A percentile compares a stretch with the other conserved stretches of the same genome.
Evolutionary conservation across 176 grass and related monocot genomes (phyloP).

Genomic region (Eragrostis nindensis): DNA sequence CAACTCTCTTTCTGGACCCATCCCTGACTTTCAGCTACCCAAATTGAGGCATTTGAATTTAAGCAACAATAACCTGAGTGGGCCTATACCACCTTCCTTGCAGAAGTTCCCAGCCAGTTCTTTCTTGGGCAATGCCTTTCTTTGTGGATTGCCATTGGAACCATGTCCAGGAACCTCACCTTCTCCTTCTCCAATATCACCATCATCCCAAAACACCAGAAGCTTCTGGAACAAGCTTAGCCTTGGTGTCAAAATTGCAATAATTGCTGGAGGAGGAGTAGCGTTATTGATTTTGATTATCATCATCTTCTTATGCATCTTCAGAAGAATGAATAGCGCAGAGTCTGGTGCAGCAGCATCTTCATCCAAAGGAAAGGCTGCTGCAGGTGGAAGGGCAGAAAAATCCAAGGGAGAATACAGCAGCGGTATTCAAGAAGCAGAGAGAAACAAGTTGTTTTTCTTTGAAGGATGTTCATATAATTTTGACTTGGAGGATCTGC

Average conservation of each 20-base stretch:
- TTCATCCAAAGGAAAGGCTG: slow-evolving; percentile 77
- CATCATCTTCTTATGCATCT: slow-evolving; percentile 71
- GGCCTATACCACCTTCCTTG: slow-evolving; percentile 74
- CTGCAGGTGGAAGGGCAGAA: slow-evolving; percentile 63
- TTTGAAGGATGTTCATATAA: slow-evolving; percentile 85
- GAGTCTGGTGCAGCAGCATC: slow-evolving; percentile 42
- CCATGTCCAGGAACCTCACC: slow-evolving; percentile 62
- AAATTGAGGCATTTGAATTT: slow-evolving; percentile 77
- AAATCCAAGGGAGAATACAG: slow-evolving; percentile 83
- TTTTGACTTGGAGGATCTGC: slow-evolving; percentile 95
- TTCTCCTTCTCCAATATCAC: slow-evolving; percentile 61
- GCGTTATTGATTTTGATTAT: slow-evolving; percentile 66
- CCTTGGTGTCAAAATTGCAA: slow-evolving; percentile 58
- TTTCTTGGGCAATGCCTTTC: slow-evolving; percentile 82
- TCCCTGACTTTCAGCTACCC: slow-evolving; percentile 71
- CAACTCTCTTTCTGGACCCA: slow-evolving; percentile 84
- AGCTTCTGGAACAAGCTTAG: slow-evolving; percentile 62
- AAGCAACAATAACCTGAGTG: slow-evolving; percentile 92
- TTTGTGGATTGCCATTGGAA: slow-evolving; percentile 75
- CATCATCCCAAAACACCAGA: slow-evolving; percentile 28
- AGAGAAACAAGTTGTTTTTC: slow-evolving; percentile 87
- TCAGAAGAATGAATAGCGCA: slow-evolving; percentile 46
- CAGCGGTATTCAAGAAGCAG: slow-evolving; percentile 86
- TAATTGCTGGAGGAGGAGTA: slow-evolving; percentile 62
- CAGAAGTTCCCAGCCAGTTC: slow-evolving; percentile 69